phyloP scores from a whole-genome alignment of 202 grass and related monocot species.

The Bolboschoenoplectus hybrid region DNA sequence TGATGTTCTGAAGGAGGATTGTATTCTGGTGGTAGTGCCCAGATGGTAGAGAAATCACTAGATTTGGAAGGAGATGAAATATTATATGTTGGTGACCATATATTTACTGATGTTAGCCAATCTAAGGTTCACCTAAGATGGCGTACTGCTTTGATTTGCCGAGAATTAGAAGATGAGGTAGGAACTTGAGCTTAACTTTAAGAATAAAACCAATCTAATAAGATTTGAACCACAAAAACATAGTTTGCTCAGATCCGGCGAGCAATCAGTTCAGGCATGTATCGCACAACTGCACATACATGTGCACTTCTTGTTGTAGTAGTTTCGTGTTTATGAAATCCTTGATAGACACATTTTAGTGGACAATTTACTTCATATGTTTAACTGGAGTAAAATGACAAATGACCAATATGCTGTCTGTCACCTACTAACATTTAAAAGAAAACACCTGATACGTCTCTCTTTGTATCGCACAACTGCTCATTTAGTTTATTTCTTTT shows the following conservation, averaged over 20 bases:
- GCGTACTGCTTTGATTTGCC: constrained; percentile 89
- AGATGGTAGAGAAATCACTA: constrained; percentile 94
- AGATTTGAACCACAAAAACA: neutral
- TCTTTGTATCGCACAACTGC: neutral
- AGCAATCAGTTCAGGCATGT: neutral
- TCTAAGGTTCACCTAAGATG: constrained; percentile 98
- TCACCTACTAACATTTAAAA: neutral
- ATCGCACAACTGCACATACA: neutral
- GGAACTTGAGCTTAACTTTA: constrained; percentile 22
- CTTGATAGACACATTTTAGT: neutral
- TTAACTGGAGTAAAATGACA: neutral
- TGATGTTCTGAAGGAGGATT: constrained; percentile 71
- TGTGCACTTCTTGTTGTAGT: neutral
- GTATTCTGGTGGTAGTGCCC: constrained; percentile 95
- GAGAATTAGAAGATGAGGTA: constrained; percentile 98
- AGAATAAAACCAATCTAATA: constrained; percentile 2
- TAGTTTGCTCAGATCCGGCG: neutral
- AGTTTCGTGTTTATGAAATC: neutral
- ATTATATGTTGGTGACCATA: constrained; percentile 98
- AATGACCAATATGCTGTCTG: neutral
- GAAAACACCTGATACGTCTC: neutral
- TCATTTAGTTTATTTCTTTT: constrained; percentile 1
- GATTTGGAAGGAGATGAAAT: constrained; percentile 92
- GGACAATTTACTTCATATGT: neutral
- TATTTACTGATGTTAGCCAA: constrained; percentile 97